These are phyloP conservation scores for Phytophthora cryptogea DNA, from an alignment of 352 stramenopile genomes.

Conservation along the genomic window DNA sequence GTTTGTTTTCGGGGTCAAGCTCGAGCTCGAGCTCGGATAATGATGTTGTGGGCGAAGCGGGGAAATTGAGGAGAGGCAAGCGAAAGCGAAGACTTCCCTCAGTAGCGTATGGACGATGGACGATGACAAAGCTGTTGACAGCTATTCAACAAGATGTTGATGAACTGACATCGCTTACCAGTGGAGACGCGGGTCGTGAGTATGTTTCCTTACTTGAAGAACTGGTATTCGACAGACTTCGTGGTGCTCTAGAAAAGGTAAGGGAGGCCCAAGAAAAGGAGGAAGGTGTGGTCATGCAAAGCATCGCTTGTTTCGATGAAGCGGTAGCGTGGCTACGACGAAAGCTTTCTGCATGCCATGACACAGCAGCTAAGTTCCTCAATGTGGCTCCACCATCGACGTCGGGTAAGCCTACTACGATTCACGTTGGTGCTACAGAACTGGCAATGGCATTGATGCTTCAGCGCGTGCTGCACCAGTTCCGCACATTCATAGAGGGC, in stretches of 20 bases:
- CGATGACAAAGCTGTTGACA: conserved; percentile 46
- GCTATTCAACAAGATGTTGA: conserved; percentile 39
- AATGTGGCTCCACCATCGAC: conserved; percentile 16
- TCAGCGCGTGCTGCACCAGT: conserved; percentile 43
- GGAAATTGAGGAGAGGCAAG: conserved; percentile 5
- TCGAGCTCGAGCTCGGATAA: conserved; percentile 19
- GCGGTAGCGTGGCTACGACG: conserved; percentile 51
- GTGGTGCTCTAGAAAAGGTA: conserved; percentile 20
- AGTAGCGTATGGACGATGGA: conserved; percentile 49
- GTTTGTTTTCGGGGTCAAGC: conserved; percentile 8
- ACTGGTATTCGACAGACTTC: conserved; percentile 32
- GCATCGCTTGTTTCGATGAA: conserved; percentile 44
- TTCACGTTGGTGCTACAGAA: conserved; percentile 45
- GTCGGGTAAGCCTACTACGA: not conserved
- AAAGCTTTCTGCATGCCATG: conserved; percentile 38
- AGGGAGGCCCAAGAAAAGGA: conserved; percentile 20
- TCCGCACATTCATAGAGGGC: conserved; percentile 27
- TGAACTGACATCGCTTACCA: conserved; percentile 19
- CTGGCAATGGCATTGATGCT: conserved; percentile 58
- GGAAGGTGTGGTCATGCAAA: conserved; percentile 25
- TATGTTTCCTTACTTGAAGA: conserved; percentile 37
- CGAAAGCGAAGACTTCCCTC: conserved; percentile 15
- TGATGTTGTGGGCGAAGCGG: conserved; percentile 10
- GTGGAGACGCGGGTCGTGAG: conserved; percentile 27
- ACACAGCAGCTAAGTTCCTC: conserved; percentile 14